phyloP scores from a whole-genome alignment of 148 eudicot genomes.

The Cornus florida region DNA sequence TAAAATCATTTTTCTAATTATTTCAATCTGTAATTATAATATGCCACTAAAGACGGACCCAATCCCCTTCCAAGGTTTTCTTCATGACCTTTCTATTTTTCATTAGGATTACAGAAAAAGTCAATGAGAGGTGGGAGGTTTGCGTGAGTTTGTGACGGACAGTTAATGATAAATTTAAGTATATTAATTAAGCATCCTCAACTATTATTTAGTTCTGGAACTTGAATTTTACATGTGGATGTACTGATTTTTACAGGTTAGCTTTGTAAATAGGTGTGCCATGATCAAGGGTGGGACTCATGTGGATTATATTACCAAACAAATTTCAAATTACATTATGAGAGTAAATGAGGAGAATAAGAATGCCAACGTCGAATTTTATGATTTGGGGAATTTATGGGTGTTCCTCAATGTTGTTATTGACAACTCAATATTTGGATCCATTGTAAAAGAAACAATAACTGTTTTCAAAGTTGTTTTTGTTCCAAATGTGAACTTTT shows the following conservation, averaged over 20 bases:
- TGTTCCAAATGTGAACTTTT: conserved; percentile 76
- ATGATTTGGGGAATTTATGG: conserved; percentile 82
- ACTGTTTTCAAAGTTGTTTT: conserved; percentile 75
- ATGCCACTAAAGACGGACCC: conserved; percentile 34
- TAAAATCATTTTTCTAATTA: conserved; percentile 71
- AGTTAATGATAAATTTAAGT: conserved; percentile 26
- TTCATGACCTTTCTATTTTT: background rate
- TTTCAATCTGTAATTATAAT: conserved; percentile 62
- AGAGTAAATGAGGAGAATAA: conserved; percentile 73
- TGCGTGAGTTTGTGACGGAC: conserved; percentile 80
- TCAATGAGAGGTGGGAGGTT: conserved; percentile 80
- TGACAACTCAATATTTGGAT: conserved; percentile 97
- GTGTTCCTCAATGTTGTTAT: conserved; percentile 88
- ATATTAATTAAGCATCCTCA: no score
- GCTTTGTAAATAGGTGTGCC: conserved; percentile 86
- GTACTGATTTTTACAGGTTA: conserved; percentile 50
- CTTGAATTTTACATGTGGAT: background rate
- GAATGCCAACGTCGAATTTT: conserved; percentile 62
- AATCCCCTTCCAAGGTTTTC: conserved; percentile 46
- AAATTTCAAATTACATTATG: conserved; percentile 56
- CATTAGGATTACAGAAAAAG: conserved; percentile 51
- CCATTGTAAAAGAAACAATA: conserved; percentile 90
- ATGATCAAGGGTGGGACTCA: no score
- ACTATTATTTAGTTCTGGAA: background rate
- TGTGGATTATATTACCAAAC: no score